Evolutionary conservation across 306 rosid genomes (phyloP).

Genomic region (Malus sylvestris): DNA sequence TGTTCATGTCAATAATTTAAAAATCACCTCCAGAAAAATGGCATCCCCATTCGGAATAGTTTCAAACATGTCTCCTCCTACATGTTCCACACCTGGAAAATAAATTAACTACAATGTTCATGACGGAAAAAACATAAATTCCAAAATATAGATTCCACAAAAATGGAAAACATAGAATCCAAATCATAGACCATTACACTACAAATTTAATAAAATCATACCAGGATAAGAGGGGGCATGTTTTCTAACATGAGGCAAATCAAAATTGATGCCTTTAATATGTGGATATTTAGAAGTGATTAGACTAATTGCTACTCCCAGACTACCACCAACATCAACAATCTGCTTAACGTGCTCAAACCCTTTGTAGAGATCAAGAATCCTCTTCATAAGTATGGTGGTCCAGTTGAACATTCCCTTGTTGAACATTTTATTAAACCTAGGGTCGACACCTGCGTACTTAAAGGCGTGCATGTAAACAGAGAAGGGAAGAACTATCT

Average conservation of each 20-base stretch:
- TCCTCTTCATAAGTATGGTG: conserved; percentile 14
- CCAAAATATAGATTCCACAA: too few relatives aligned
- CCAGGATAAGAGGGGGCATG: conserved; percentile 39
- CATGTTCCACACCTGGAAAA: conserved; percentile 22
- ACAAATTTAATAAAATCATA: background rate
- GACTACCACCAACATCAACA: conserved; percentile 59
- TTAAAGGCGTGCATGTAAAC: background rate
- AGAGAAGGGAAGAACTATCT: too few relatives aligned
- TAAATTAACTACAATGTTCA: too few relatives aligned
- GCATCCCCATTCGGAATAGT: conserved; percentile 17
- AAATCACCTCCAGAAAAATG: conserved; percentile 21
- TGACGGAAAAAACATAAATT: too few relatives aligned
- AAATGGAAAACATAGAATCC: too few relatives aligned
- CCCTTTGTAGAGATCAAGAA: conserved; percentile 42
- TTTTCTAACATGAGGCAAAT: conserved; percentile 38
- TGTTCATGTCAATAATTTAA: background rate
- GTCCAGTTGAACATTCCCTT: conserved; percentile 15
- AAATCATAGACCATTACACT: too few relatives aligned
- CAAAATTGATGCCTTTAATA: conserved; percentile 36
- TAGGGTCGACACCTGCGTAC: conserved; percentile 7
- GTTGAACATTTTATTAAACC: conserved; percentile 15
- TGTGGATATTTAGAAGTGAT: conserved; percentile 48
- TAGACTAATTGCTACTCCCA: conserved; percentile 28
- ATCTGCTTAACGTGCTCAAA: conserved; percentile 26
- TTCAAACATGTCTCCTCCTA: conserved; percentile 29